Percentiles rank a stretch among this genome's conserved stretches.
phyloP scores from a whole-genome alignment of 192 early-diverging fungal species.

The Phlyctochytrium arcticum region DNA sequence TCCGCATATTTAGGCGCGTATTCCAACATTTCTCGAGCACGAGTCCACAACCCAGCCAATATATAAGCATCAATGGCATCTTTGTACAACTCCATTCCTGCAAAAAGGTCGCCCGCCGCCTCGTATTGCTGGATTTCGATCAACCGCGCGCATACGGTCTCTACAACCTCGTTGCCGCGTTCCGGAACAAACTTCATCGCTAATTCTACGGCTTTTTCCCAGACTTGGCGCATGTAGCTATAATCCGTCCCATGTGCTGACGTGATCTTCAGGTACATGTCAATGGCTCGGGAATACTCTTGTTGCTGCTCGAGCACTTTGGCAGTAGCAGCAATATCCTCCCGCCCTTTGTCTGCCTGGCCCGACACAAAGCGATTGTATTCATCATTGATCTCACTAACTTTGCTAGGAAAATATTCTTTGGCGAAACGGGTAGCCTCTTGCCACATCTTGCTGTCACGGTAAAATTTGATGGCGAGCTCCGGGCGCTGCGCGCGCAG shows the following conservation, averaged over 20 bases:
- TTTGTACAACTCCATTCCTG: slow-evolving; percentile 50
- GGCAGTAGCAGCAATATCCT: slow-evolving; percentile 53
- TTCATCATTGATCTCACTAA: slow-evolving; percentile 51
- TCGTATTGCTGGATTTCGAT: slow-evolving; percentile 46
- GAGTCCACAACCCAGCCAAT: slow-evolving; percentile 46
- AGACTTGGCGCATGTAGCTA: slow-evolving; percentile 45
- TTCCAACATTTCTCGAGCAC: slow-evolving; percentile 45
- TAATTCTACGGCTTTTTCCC: slow-evolving; percentile 56
- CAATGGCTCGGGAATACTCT: slow-evolving; percentile 53
- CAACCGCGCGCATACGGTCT: slow-evolving; percentile 40
- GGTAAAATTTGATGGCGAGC: slow-evolving; percentile 57
- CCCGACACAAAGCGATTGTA: slow-evolving; percentile 45
- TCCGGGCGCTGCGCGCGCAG: slow-evolving; percentile 60
- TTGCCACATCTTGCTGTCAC: slow-evolving; percentile 56
- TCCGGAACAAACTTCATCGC: slow-evolving; percentile 58
- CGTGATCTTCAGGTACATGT: slow-evolving; percentile 58
- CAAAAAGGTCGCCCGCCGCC: slow-evolving; percentile 52
- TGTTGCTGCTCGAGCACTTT: slow-evolving; percentile 53
- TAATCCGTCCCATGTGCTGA: slow-evolving; percentile 37
- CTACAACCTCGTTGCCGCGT: slow-evolving; percentile 46
- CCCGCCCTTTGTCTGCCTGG: slow-evolving; percentile 41
- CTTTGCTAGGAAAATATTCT: slow-evolving; percentile 51
- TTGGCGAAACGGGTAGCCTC: slow-evolving; percentile 59
- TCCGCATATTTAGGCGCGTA: slow-evolving; percentile 54
- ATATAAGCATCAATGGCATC: slow-evolving; percentile 61